phyloP scores from a whole-genome alignment of 1,284 basidiomycete genomes.

The Ganoderma lucidum region DNA sequence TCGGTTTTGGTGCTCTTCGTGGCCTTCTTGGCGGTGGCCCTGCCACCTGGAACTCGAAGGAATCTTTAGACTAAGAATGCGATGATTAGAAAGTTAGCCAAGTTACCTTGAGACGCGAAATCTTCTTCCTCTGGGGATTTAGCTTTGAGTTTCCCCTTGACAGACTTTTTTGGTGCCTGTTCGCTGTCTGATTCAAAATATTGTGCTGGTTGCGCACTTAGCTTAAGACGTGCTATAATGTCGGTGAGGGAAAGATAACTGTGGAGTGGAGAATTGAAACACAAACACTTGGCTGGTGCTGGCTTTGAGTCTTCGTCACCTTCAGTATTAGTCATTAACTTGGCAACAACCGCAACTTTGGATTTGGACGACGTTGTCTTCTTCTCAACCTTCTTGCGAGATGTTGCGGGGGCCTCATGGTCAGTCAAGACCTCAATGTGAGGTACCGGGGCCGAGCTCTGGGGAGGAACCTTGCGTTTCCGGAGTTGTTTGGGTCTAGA shows the following conservation, averaged over 20 bases:
- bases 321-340: not conserved
- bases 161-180: not conserved
- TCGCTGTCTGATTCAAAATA: not conserved
- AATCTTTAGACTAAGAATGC: not conserved
- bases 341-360: not conserved
- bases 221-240: not conserved
- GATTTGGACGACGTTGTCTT: not conserved
- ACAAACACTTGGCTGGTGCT: not conserved
- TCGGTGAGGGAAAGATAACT: not conserved
- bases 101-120: not conserved
- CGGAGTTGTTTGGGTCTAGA: not conserved
- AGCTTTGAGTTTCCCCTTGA: conserved; percentile 17
- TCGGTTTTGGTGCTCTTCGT: not conserved
- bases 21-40: not conserved
- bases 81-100: not conserved
- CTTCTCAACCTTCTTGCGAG: not conserved
- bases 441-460: not conserved
- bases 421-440: not conserved
- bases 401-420: not conserved
- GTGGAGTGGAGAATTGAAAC: not conserved
- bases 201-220: not conserved
- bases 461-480: not conserved
- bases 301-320: not conserved
- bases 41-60: not conserved
- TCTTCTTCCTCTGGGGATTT: not conserved